Evolutionary conservation across 345 rosid species (phyloP).

Genomic region (Melaleuca quinquenervia): DNA sequence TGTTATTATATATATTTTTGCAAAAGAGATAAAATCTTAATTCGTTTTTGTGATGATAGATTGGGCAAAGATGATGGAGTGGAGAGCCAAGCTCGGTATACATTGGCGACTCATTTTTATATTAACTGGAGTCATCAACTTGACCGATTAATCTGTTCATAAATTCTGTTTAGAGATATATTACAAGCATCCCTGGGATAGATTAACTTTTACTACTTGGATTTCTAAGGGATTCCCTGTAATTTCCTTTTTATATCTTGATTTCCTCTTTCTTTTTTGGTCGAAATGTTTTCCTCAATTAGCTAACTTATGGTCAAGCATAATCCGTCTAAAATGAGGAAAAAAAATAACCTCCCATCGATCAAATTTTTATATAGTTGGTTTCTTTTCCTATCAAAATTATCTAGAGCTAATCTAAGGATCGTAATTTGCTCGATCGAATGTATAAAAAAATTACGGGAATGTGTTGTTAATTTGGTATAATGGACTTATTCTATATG

Average conservation of each 20-base stretch:
- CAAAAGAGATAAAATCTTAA: too few relatives aligned
- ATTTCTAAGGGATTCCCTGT: not conserved
- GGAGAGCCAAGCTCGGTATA: not conserved
- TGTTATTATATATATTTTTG: too few relatives aligned
- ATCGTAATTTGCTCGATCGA: rapidly evolving
- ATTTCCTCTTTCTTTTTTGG: too few relatives aligned
- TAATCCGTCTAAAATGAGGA: not conserved
- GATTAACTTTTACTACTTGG: not conserved
- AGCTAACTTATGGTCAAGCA: not conserved
- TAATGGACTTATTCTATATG: not conserved
- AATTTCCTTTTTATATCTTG: not conserved
- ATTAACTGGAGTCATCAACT: not conserved
- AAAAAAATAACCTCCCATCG: not conserved
- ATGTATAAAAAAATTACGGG: too few relatives aligned
- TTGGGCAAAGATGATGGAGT: not conserved
- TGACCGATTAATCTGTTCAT: not conserved
- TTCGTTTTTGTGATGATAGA: too few relatives aligned
- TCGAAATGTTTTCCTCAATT: too few relatives aligned
- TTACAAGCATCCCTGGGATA: rapidly evolving
- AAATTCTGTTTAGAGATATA: not conserved
- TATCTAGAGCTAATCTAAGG: not conserved
- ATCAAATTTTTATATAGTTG: not conserved
- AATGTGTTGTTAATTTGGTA: not conserved
- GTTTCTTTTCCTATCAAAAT: not conserved
- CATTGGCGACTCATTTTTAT: not conserved